Percentiles rank a stretch among this genome's conserved stretches.
Evolutionary conservation across 768 basidiomycete genomes (phyloP).

Genomic region (Boletus eberwhitei): DNA sequence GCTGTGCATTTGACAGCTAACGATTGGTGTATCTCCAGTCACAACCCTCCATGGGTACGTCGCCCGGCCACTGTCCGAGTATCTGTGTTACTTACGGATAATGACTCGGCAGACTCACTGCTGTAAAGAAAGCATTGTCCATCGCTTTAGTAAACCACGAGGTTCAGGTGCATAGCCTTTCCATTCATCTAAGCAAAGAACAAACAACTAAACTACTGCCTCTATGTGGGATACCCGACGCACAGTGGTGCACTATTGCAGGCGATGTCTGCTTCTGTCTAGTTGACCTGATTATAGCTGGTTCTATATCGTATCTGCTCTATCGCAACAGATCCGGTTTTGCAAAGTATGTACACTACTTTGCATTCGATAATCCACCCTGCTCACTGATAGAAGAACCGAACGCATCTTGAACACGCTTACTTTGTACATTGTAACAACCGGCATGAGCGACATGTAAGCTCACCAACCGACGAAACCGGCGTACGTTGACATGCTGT

Average conservation of each 20-base stretch:
- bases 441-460: not conserved
- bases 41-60: not conserved
- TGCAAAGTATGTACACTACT: not conserved
- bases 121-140: not conserved
- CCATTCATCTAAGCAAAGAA: not conserved
- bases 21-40: not conserved
- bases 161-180: not conserved
- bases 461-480: not conserved
- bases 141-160: not conserved
- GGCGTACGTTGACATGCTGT: not conserved
- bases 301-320: not conserved
- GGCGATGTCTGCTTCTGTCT: not conserved
- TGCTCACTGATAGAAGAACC: not conserved
- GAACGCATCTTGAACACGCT: not conserved
- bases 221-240: not conserved
- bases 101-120: not conserved
- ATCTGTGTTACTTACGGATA: not conserved
- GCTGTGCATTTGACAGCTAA: not conserved
- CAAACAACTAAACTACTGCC: not conserved
- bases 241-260: not conserved
- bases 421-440: not conserved
- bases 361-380: not conserved
- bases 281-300: not conserved
- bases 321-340: not conserved
- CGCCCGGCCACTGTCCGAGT: not conserved